Base-by-base conservation (phyloP, 495 filamentous ascomycete species). In the Aspergillus avenaceus region DNA sequence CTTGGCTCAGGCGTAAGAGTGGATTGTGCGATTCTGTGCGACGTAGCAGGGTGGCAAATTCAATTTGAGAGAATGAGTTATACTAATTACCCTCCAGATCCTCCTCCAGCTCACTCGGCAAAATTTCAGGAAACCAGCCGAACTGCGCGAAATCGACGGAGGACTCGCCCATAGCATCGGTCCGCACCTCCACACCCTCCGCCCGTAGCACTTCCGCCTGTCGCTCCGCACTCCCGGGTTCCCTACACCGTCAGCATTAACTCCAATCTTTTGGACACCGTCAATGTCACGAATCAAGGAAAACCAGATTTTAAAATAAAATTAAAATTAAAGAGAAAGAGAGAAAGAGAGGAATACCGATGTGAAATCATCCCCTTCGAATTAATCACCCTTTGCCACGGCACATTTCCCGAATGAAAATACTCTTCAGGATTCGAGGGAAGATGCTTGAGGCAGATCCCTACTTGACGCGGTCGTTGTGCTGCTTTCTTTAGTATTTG, bases 301-400 rank as follows among this genome's bases (percentile, higher is more conserved):
- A n/a, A 65, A 48, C 44, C 22, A 13, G 2, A 7, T 23, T 26
- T 50, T 3, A 40, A 32, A 22, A 16, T 29, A 14, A n/a, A 16
- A 32, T 45, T 23, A 36, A 49, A 14, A 53, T 23, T 22, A 25
- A 13, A 34, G 28, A 11, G 28, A 40, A 55, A 42, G 50, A 12
- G 32, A 52, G 11, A 41, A 25, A 27, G 51, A 60, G 41, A 21
- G 29, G 60, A 73, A 21, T 58, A 95, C 89, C 91, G 80, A 26
- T 84, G 86, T 25, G 90, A 92, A 54, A 97, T 91, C 49, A 82
- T 75, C 14, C 91, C 91, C 65, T 88, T 91, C 2, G 86, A 66
- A 60, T 91, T 95, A 53, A 97, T 86, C 9, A 97, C 90, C 40
- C 92, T 75, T 72, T 97, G 92, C 92, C 92, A 97, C 4, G 91